Evolutionary conservation across 306 rosid genomes (phyloP).

Genomic region (Pachyrhizus erosus): DNA sequence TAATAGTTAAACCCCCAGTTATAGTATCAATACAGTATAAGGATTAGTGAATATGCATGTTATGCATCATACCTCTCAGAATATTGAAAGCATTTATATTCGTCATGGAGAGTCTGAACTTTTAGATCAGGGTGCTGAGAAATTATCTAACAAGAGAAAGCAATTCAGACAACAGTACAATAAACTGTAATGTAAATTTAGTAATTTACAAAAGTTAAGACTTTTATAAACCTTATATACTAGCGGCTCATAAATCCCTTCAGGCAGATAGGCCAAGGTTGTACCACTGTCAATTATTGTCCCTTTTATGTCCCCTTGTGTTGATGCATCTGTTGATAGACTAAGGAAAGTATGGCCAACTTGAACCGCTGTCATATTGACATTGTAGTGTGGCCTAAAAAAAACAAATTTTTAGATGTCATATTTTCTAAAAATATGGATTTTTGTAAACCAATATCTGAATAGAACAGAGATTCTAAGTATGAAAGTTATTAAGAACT

Average conservation of each 20-base stretch:
- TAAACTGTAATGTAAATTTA: constrained; percentile 30
- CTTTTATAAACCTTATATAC: constrained; percentile 62
- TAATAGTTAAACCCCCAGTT: constrained; percentile 4
- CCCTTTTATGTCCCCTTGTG: constrained; percentile 74
- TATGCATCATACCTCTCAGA: constrained; percentile 69
- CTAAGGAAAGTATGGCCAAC: constrained; percentile 70
- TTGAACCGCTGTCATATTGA: constrained; percentile 93
- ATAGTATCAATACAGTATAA: background rate
- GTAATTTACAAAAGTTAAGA: constrained; percentile 8
- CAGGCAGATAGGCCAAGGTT: constrained; percentile 99
- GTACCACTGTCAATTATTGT: constrained; percentile 98
- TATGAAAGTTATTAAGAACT: constrained; percentile 9
- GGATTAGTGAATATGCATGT: constrained; percentile 18
- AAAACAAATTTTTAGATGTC: constrained; percentile 41
- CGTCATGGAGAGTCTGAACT: constrained; percentile 81
- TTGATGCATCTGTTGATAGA: constrained; percentile 69
- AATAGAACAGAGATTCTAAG: background rate
- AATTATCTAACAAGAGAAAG: constrained; percentile 63
- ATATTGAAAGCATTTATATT: constrained; percentile 93
- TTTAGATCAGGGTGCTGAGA: constrained; percentile 75
- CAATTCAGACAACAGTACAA: constrained; percentile 35
- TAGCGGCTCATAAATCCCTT: constrained; percentile 77
- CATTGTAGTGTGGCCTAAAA: constrained; percentile 86
- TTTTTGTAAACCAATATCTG: constrained; percentile 33
- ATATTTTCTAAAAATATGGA: constrained; percentile 26